Base-by-base conservation (phyloP, 2,329 filamentous ascomycete genomes). In the Aspergillus vadensis region DNA sequence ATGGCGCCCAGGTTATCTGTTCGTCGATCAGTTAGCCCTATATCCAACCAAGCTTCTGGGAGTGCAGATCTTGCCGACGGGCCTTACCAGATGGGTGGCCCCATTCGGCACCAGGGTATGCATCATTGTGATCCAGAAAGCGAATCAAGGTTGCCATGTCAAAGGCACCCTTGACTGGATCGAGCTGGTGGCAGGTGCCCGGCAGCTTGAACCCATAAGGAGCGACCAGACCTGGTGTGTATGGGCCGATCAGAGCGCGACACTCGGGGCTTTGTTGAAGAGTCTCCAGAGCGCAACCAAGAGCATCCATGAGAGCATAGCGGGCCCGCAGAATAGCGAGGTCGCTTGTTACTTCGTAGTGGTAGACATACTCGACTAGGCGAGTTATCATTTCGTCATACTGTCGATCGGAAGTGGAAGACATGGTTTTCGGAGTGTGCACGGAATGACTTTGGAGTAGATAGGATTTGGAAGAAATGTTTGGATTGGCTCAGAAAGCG, bases 71-170 rank as follows among this genome's bases (percentile, higher is more conserved):
- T 23, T 9, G n/a, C 9, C 9, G 15, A 5, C 14, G 8, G 47
- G 9, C 10, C 23, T 25, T 68, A 71, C 69, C 69, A 56, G 72
- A 78, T 12, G 78, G 77, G 68, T 80, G 78, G 1, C 76, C 77
- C 78, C 77, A 79, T 66, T 80, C 78, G n/a, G 67, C 69, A 0
- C 76, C 78, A 8, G 66, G 58, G n/a, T 74, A 68, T 5, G 72
- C 77, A 68, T 80, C 78, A 54, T 79, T 80, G 53, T 78, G 76
- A 60, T 80, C 78, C 14, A 80, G 62, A 55, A 77, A 79, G 25
- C 77, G 69, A 39, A 80, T 77, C 62, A 77, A 61, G 2, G 68
- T 63, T 0, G 76, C 76, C 21, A 80, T 44, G 55, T 76, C 72
- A 57, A 79, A 80, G 14, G 78, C 73, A 0, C 76, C 77, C 50